A percentile compares a stretch with the other conserved stretches of the same genome.
phyloP scores from a whole-genome alignment of 129 eudicot species.

The Arctium lappa region DNA sequence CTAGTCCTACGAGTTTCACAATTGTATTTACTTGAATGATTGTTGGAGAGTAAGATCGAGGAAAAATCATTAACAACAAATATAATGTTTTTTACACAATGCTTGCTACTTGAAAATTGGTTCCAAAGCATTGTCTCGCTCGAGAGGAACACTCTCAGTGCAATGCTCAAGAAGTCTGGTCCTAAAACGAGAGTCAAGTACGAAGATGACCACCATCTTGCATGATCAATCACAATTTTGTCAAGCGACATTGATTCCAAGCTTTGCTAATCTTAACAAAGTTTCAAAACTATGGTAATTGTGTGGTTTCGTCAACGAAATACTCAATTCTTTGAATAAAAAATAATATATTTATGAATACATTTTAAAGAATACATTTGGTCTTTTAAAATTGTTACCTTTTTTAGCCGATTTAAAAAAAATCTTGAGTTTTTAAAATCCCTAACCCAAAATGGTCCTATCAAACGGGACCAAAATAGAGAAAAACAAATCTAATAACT shows the following conservation, averaged over 20 bases:
- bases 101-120: not conserved
- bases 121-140: not conserved
- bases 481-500: constrained; percentile 14
- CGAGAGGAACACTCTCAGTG: not conserved
- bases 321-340: not conserved
- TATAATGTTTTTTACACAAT: not conserved
- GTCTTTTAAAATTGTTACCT: not conserved
- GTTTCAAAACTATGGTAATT: no score
- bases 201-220: not conserved
- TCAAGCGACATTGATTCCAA: not conserved
- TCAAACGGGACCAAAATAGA: not conserved
- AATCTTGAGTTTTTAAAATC: not conserved
- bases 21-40: no score
- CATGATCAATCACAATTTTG: not conserved
- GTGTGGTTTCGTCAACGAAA: not conserved
- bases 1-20: not conserved
- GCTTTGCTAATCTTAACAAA: not conserved
- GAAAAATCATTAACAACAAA: not conserved
- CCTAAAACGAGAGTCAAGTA: not conserved
- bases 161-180: not conserved
- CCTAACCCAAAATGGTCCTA: not conserved
- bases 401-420: not conserved
- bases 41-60: not conserved
- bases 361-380: not conserved
- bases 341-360: not conserved